Evolutionary conservation across 768 basidiomycete species (phyloP), one percentile per base, ranked within the genome.

Genomic region (Arthromyces matolae): DNA sequence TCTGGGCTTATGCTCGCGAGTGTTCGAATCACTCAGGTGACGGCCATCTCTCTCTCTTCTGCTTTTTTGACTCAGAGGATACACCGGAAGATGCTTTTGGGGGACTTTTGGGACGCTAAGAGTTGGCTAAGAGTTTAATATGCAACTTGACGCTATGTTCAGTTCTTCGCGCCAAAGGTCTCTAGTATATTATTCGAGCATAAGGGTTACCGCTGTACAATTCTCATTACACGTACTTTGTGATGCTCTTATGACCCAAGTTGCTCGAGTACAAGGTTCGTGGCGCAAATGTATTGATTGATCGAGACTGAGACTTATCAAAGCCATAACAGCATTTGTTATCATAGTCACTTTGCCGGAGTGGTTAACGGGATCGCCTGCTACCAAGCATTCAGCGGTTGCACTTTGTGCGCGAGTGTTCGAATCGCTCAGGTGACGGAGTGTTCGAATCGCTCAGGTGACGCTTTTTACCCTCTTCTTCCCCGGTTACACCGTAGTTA

Each of bases 301-400:
- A 4, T 10, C 32, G 32, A 4, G 32, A 33, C 32, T 33, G 4
- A 12, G n/a, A n/a, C n/a, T n/a, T n/a, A n/a, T n/a, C n/a, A n/a
- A n/a, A n/a, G n/a, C n/a, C n/a, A n/a, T n/a, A n/a, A n/a, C n/a
- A n/a, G n/a, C n/a, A n/a, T n/a, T n/a, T 33, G 12, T 10, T 33
- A 16, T 18, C 37, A 47, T 33, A 16, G 84, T 86, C 83, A 86
- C 87, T 88, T 89, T 89, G 86, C 86, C 86, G 86, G 87, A 89
- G 87, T 88, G 87, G 87, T 89, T 88, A 89, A 88, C 81, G 81
- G 80, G 80, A 81, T 81, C 78, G 80, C 82, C 83, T 83, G 81
- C 81, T 83, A 84, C 24, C 27, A 32, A 64, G 56, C 54, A 56
- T 31, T 20, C 24, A 73, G 73, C 73, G 71, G 71, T 73, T 75